Conservation (phyloP, 805 yeast genomes). For the Tetrapisispora phaffii region DNA sequence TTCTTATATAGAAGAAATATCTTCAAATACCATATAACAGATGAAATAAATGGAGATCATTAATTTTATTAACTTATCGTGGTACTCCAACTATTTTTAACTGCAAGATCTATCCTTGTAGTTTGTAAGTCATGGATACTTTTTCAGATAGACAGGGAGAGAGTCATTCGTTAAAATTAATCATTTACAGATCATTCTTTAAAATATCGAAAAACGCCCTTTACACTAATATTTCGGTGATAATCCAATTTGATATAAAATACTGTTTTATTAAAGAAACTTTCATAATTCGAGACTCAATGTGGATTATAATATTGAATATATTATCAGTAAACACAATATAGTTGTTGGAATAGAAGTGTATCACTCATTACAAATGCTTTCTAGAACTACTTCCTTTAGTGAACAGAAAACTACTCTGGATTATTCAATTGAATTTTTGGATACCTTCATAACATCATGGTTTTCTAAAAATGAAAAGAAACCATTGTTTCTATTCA, state of each 20-base stretch:
- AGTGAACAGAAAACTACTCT: conserved; percentile 1
- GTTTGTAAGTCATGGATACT: neutral
- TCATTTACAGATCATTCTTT: too few species aligned
- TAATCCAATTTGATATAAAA: neutral
- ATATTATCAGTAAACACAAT: too few species aligned
- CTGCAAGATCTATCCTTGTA: neutral
- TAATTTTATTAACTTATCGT: neutral
- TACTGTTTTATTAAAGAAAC: too few species aligned
- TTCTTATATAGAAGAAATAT: neutral
- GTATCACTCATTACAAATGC: neutral
- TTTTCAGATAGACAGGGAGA: neutral
- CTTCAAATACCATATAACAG: too few species aligned
- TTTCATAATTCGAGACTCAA: too few species aligned
- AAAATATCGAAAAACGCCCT: neutral
- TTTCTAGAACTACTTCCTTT: neutral
- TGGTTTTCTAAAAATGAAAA: conserved; percentile 15
- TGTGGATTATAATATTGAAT: too few species aligned
- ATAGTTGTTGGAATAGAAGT: neutral
- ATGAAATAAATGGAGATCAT: neutral
- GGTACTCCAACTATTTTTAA: neutral
- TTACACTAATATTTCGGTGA: neutral
- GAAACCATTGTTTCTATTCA: conserved; percentile 42
- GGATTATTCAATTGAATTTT: conserved; percentile 9
- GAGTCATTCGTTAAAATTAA: neutral
- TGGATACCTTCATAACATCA: conserved; percentile 14